Percentiles rank a stretch among this genome's conserved stretches.
Conservation (phyloP, 371 early-diverging fungal species). For the Apophysomyces elegans region DNA sequence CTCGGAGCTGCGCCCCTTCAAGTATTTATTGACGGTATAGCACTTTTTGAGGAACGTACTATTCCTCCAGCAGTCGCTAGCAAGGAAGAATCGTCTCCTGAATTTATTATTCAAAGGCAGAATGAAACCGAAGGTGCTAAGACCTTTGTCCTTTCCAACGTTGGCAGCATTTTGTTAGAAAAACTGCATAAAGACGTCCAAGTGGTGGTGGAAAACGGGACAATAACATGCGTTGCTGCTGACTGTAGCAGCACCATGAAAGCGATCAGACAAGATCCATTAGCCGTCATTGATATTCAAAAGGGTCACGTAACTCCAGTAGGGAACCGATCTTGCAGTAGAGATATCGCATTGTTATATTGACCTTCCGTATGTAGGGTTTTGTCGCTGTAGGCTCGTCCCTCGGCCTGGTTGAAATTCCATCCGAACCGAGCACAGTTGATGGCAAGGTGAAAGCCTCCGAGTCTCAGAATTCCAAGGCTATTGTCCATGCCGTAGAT, state of each 20-base stretch:
- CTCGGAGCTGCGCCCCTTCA: slow-evolving; percentile 73
- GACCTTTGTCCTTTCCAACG: slow-evolving; percentile 38
- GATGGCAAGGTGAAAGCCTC: slow-evolving; percentile 49
- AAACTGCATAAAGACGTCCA: slow-evolving; percentile 24
- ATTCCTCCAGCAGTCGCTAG: slow-evolving; percentile 10
- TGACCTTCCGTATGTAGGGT: slow-evolving; percentile 27
- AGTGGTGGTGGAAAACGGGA: slow-evolving; percentile 49
- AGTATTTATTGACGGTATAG: slow-evolving; percentile 74
- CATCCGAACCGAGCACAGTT: slow-evolving; percentile 54
- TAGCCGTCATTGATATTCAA: slow-evolving; percentile 31
- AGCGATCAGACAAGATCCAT: background rate
- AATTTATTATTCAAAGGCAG: background rate
- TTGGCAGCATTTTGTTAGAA: slow-evolving; percentile 34
- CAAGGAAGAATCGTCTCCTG: background rate
- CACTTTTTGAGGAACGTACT: slow-evolving; percentile 47
- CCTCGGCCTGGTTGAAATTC: slow-evolving; percentile 65
- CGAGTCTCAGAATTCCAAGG: slow-evolving; percentile 28
- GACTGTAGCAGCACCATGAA: slow-evolving; percentile 24
- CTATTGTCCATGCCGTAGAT: slow-evolving; percentile 54
- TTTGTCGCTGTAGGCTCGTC: slow-evolving; percentile 56
- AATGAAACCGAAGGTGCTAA: slow-evolving; percentile 12
- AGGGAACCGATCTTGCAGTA: slow-evolving; percentile 10
- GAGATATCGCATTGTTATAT: background rate
- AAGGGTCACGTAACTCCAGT: slow-evolving; percentile 46
- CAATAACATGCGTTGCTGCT: slow-evolving; percentile 45